Base-by-base conservation (phyloP, 768 basidiomycete species). In the Leucocoprinus leucothites region DNA sequence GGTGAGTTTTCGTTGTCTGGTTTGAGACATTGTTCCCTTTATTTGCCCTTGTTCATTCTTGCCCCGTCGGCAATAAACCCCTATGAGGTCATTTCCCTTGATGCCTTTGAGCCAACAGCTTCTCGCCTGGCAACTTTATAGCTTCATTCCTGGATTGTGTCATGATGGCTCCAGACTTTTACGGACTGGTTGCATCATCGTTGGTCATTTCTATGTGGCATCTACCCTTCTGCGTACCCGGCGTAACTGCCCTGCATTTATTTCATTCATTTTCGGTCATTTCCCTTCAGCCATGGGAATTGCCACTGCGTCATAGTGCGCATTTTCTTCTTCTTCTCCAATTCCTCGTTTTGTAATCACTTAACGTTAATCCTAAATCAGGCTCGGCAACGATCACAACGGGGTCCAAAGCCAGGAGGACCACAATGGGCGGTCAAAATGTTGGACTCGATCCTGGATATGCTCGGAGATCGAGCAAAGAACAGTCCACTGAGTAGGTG, bases 391-490 rank as follows among this genome's bases (percentile, higher is more conserved):
- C 67, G 72, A 25, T 57, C 68, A 14, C 69, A 72, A 45, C 71
- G 71, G 61, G 71, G 67, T 51, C 59, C 70, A 45, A 72, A 65
- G 54, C 60, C 63, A 31, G 75, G n/a, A n/a, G n/a, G 74, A 51
- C 72, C 75, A 18, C 70, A 71, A 28, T 79, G 77, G 77, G 75
- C 78, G 1, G 61, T 75, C 44, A 65, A 66, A 43, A 70, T 69
- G 56, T 65, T 81, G 40, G 71, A 80, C 19, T 65, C 71, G 40
- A 77, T 82, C 56, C 63, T 79, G 56, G 67, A 68, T 22, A 74
- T 78, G 71, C 62, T 81, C 8, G 79, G 78, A 25, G 77, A 78
- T 58, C 72, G 79, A 50, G 78, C 74, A 43, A 79, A 76, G 65
- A 75, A 78, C 62, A 76, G 77, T 59, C 65, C 77, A 57, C 63